Base-by-base conservation (phyloP, 805 yeast species). In the Saccharomycopsis fibuligera region DNA sequence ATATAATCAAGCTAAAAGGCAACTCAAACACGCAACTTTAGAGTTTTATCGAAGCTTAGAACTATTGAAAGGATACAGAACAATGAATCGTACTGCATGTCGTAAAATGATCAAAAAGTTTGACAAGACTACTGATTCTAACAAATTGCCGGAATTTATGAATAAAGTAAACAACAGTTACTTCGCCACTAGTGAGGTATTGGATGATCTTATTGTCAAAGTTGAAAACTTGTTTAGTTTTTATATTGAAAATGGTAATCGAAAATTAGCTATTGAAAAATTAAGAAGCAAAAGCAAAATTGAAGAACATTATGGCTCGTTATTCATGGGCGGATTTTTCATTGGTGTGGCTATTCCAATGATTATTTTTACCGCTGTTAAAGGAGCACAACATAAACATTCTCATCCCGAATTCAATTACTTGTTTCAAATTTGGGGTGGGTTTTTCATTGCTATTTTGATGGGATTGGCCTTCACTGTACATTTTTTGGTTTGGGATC, bases 381-480 rank as follows among this genome's bases (percentile, higher is more conserved):
- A 65, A 3, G 89, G 82, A 0, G 64, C 82, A 9, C 48, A 61
- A 1, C 60, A 65, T 12, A 62, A 68, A 16, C 68, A 72, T 0
- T 52, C 49, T 3, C 27, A 33, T 38, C 23, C 37, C 8, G 43
- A 44, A 69, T 72, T 0, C 61, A 60, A 1, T 61, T 78, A 2
- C 33, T 59, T 91, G 48, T 63, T 91, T 36, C 98, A 95, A 58
- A 72, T 93, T 2, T 93, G 96, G 96, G 97, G 83, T 6, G 98
- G 98, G 1, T 89, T 88, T 63, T 75, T 88, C 56, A 58, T 89
- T 50, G 62, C 82, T 4, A 68, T 74, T 29, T 55, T 90, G n/a
- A 74, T 83, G 59, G 66, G 79, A 4, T 56, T 81, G 22, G 66
- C 87, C 2, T 81, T 90, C 60, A 81, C 82, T 12, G 49, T 85